Base-by-base conservation (phyloP, 1,284 basidiomycete genomes). In the Rhodotorula sp. region DNA sequence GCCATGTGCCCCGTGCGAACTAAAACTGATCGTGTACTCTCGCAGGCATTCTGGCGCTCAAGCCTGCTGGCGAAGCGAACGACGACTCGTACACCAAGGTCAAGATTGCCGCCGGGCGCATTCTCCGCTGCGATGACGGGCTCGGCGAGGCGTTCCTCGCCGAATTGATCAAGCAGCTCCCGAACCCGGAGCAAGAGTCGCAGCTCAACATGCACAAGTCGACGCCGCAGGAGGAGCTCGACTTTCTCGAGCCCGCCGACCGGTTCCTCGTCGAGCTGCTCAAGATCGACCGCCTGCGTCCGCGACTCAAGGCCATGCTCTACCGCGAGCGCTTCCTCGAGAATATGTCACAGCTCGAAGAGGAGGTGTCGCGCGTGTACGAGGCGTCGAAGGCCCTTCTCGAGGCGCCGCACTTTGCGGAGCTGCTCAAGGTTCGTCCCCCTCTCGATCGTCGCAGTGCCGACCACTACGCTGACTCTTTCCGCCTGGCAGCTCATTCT, bases 251-350 rank as follows among this genome's bases (percentile, higher is more conserved):
- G 82, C 90, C 92, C 5, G 91, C 97, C 13, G 96, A 99, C 83
- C 88, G 97, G 41, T 87, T 99, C 56, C 95, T 99, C 89, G 94
- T 99, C 52, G 91, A 97, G 77, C 85, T 98, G 55, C 97, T 99
- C 80, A 93, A 97, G 80, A 94, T 98, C 56, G 89, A 97, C 57
- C 90, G 94, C 64, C 85, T 99, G n/a, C 88, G 86, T 42, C 91
- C 93, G 61, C 89, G 97, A 42, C 90, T 98, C 73, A 90, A 97
- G 79, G 91, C 93, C 19, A 95, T 99, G 93, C 84, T 98, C 53
- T 98, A 94, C 83, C 90, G 89, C 77, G 88, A 88, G 70, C 87
- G 87, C 42, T 97, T 96, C 80, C 89, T 92, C 9, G 93, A 95
- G 78, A 89, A 88, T 25, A 53, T 90, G 89, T 86, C 80, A 85